phyloP scores from a whole-genome alignment of 2,329 filamentous ascomycete genomes.

The Stagonosporopsis cucurbitacearum region DNA sequence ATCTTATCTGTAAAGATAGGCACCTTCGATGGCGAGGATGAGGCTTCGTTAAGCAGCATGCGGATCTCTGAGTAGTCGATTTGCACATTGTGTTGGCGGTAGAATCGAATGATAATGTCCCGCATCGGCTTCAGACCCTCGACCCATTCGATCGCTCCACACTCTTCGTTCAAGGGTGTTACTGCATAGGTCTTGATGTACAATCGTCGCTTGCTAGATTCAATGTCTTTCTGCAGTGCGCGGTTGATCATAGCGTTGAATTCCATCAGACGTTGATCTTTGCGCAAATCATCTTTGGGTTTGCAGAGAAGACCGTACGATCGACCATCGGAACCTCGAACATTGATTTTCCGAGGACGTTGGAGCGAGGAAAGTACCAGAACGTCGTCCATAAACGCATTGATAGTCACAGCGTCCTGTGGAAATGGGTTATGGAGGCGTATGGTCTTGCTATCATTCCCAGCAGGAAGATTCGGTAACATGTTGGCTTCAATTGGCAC shows the following conservation, averaged over 20 bases:
- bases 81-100: conserved; percentile 74
- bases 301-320: conserved; percentile 93
- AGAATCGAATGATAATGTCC: conserved; percentile 83
- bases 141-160: conserved; percentile 98
- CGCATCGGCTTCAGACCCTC: conserved; percentile 92
- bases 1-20: conserved; percentile 73
- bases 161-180: conserved; percentile 95
- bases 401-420: conserved; percentile 82
- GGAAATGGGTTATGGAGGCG: conserved; percentile 84
- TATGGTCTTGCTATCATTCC: conserved; percentile 71
- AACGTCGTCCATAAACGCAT: conserved; percentile 82
- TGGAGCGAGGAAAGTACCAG: conserved; percentile 89
- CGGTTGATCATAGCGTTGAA: conserved; percentile 99
- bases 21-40: conserved; percentile 67
- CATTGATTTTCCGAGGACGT: conserved; percentile 86
- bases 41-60: conserved; percentile 70
- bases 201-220: conserved; percentile 85
- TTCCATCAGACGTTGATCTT: conserved; percentile 98
- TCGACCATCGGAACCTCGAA: conserved; percentile 86
- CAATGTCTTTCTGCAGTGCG: conserved; percentile 87
- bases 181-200: conserved; percentile 94
- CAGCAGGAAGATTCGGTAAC: conserved; percentile 77
- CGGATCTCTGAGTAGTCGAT: conserved; percentile 69
- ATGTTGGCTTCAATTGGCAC: conserved; percentile 88
- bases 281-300: conserved; percentile 95